phyloP scores from a whole-genome alignment of 1,139 yeast genomes.

The Scheffersomyces titani region DNA sequence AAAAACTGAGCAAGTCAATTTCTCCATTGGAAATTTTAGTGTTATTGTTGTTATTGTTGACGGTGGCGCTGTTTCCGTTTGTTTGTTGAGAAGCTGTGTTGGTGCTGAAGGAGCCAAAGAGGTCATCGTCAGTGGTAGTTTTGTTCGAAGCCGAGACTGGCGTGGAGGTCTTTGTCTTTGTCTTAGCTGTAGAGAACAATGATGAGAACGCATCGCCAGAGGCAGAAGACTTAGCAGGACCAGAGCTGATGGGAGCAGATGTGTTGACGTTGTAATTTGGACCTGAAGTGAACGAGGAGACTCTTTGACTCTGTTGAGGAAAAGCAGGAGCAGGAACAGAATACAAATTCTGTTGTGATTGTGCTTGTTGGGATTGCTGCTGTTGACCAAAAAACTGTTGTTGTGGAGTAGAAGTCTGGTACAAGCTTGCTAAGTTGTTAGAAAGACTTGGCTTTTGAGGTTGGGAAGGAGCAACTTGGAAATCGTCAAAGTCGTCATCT shows the following conservation, averaged over 20 bases:
- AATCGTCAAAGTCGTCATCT: constrained; percentile 92
- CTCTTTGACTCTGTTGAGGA: constrained; percentile 11
- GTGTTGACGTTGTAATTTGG: constrained; percentile 19
- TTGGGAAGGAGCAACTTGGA: constrained; percentile 74
- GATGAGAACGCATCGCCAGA: constrained; percentile 78
- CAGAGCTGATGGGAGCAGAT: constrained; percentile 23
- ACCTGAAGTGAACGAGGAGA: constrained; percentile 19
- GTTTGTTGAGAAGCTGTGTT: constrained; percentile 3
- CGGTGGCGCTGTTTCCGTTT: constrained; percentile 2
- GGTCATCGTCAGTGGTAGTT: constrained; percentile 20
- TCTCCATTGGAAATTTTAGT: constrained; percentile 23
- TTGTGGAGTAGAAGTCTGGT: constrained; percentile 20
- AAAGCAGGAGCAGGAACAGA: constrained; percentile 1
- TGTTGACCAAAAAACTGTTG: constrained; percentile 17
- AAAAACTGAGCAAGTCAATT: constrained; percentile 47
- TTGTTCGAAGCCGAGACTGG: constrained; percentile 8
- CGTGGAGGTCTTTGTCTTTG: constrained; percentile 28
- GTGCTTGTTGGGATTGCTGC: constrained; percentile 18
- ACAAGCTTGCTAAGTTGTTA: constrained; percentile 43
- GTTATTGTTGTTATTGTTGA: constrained; percentile 7
- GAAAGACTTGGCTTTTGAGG: constrained; percentile 29
- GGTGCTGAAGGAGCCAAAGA: constrained; percentile 27
- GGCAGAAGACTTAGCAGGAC: constrained; percentile 35
- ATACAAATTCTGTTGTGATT: constrained; percentile 11
- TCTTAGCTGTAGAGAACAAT: constrained; percentile 71